Evolutionary conservation across 1,139 yeast genomes (phyloP).

Genomic region (Kurtzmaniella quercitrusa): DNA sequence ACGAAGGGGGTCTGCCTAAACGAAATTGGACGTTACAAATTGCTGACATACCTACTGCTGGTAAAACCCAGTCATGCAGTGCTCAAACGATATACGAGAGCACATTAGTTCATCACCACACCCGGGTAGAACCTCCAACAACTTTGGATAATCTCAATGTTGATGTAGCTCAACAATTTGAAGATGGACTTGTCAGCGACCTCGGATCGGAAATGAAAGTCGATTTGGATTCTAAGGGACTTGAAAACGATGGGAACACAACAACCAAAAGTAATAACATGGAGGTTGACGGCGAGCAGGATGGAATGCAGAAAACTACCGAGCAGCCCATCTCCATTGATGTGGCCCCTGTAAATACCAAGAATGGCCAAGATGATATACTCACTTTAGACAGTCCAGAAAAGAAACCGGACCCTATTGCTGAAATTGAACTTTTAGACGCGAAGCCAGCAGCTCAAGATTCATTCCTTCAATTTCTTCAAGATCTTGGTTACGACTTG

Average conservation of each 20-base stretch:
- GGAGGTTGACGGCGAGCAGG: not conserved
- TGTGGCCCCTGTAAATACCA: not conserved
- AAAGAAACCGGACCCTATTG: not conserved
- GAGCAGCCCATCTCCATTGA: constrained; percentile 3
- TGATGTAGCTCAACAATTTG: not conserved
- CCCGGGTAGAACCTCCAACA: constrained; percentile 18
- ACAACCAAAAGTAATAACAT: no score
- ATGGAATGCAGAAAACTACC: no score
- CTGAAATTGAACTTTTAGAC: not conserved
- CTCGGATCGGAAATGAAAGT: not conserved
- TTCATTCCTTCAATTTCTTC: constrained; percentile 47
- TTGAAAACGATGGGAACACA: no score
- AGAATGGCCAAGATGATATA: not conserved
- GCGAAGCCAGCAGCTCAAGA: constrained; percentile 16
- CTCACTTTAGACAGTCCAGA: not conserved
- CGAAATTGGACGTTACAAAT: constrained; percentile 63
- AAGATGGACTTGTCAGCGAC: not conserved
- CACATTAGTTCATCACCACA: constrained; percentile 48
- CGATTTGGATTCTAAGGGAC: not conserved
- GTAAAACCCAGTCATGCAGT: constrained; percentile 59
- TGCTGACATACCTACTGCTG: constrained; percentile 85
- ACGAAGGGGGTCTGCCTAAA: constrained; percentile 13
- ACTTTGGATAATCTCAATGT: not conserved
- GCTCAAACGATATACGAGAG: constrained; percentile 71
- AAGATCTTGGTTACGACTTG: constrained; percentile 67